Percentiles rank a stretch among this genome's conserved stretches.
Conservation (phyloP, 1,139 yeast species). For the Yamadazyma atlantica region DNA sequence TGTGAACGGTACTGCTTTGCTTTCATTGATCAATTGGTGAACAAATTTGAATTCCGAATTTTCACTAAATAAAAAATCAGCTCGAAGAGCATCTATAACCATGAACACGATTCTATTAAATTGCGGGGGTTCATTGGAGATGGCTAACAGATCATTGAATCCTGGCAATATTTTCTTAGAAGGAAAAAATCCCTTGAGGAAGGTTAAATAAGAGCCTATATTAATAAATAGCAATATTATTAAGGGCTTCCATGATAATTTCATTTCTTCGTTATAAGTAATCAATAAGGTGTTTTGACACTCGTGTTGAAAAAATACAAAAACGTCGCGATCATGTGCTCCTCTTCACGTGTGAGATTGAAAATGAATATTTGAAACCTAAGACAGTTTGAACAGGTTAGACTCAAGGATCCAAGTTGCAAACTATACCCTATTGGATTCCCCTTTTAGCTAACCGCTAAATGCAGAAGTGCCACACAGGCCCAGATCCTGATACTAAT, state of each 20-base stretch:
- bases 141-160: constrained; percentile 28
- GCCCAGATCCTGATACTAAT: too few species aligned
- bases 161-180: constrained; percentile 75
- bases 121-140: constrained; percentile 31
- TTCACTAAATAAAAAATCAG: constrained; percentile 78
- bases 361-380: not conserved
- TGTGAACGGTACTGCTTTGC: constrained; percentile 81
- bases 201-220: constrained; percentile 40
- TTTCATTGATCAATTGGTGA: constrained; percentile 63
- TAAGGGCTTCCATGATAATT: constrained; percentile 6
- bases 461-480: too few species aligned
- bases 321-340: not conserved
- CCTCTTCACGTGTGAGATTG: not conserved
- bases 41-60: constrained; percentile 62
- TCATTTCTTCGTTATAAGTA: constrained; percentile 1
- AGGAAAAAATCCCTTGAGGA: constrained; percentile 86
- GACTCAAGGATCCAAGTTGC: too few species aligned
- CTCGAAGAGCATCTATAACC: constrained; percentile 90
- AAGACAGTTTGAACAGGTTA: too few species aligned
- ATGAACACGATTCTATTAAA: constrained; percentile 73
- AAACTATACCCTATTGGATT: too few species aligned
- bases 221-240: constrained; percentile 8
- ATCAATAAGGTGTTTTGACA: too few species aligned
- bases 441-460: not conserved
- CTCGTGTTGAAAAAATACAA: not conserved